phyloP scores from a whole-genome alignment of 2,329 filamentous ascomycete species.

The Cordyceps farinosa region DNA sequence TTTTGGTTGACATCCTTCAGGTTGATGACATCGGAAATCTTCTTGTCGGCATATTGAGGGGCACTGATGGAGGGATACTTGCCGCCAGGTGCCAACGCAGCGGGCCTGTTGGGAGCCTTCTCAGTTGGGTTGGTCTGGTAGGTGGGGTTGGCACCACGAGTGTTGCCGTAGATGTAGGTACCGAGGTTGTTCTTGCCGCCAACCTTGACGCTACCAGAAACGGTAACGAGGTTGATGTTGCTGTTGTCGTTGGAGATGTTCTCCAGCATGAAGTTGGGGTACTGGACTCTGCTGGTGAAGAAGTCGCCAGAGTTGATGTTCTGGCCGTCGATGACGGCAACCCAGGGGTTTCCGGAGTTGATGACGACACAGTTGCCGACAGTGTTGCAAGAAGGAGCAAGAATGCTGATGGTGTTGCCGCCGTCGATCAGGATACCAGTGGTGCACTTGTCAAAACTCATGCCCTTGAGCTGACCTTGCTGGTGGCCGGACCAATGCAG shows the following conservation, averaged over 20 bases:
- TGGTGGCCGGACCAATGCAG: slow-evolving; percentile 21
- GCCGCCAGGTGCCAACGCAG: slow-evolving; percentile 35
- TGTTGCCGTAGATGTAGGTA: slow-evolving; percentile 42
- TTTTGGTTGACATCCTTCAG: slow-evolving; percentile 14
- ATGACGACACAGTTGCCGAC: slow-evolving; percentile 14
- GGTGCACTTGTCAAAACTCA: slow-evolving; percentile 15
- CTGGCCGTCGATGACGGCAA: slow-evolving; percentile 11
- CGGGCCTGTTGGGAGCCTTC: slow-evolving; percentile 30
- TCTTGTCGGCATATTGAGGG: slow-evolving; percentile 36
- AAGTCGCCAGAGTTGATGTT: slow-evolving; percentile 14
- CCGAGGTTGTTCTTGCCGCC: slow-evolving; percentile 30
- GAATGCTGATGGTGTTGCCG: slow-evolving; percentile 14
- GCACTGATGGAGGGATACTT: slow-evolving; percentile 35
- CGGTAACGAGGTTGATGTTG: slow-evolving; percentile 21
- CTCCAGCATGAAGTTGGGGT: slow-evolving; percentile 16
- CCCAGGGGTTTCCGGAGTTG: slow-evolving; percentile 9
- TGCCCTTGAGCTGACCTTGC: slow-evolving; percentile 15
- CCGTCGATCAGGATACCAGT: slow-evolving; percentile 19
- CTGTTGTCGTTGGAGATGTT: slow-evolving; percentile 23
- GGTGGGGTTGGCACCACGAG: slow-evolving; percentile 37
- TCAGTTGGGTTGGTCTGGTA: slow-evolving; percentile 33
- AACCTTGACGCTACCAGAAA: neutral
- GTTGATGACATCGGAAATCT: slow-evolving; percentile 37
- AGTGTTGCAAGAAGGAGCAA: slow-evolving; percentile 10
- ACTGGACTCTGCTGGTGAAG: slow-evolving; percentile 9